Evolutionary conservation across 768 basidiomycete species (phyloP), one percentile per base, ranked within the genome.

Genomic region (Leccinum disarticulatum): DNA sequence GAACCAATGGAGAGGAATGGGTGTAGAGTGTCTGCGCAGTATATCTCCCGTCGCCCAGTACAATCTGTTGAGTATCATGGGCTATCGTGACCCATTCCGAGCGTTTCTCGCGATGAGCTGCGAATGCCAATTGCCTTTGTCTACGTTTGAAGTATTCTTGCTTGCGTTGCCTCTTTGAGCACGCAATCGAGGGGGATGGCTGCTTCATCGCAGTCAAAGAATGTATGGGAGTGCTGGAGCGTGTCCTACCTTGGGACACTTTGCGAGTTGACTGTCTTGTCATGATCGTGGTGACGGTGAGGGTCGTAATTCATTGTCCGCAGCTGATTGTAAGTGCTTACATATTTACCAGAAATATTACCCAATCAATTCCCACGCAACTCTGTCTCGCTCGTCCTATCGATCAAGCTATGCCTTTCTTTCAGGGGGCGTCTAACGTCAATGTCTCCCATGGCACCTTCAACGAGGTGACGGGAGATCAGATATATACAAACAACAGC

Each of bases 41-140:
- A 69, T 79, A 79, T 71, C 76, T 69, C 63, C 78, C 77, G 68
- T 77, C 72, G 17, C 76, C 78, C 57, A 76, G 68, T 56, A 77
- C 69, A 52, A 79, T 75, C 53, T 62, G 62, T 50, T 72, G 71
- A 6, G 77, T 79, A 61, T 78, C 78, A 41, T 50, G 58, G 27
- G 78, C 78, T 1, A 67, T 72, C 49, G 67, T 62, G 17, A 68
- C 68, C 76, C 77, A 77, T 52, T 64, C 57, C 9, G 67, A 69
- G 25, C 71, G 70, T 50, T 59, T 71, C 57, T 64, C 47, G 54
- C 68, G 70, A 15, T 62, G 72, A 8, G 62, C 61, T 46, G 64
- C 61, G 36, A 72, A 70, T 3, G 63, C 66, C 14, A 59, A 22
- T 33, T 33, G 66, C 33, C 61, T 67, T 55, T 57, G 68, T 30